Percentiles rank a stretch among this genome's conserved stretches.
Conservation (phyloP, 1,284 basidiomycete genomes). For the Phylloboletellus chloephorus region DNA sequence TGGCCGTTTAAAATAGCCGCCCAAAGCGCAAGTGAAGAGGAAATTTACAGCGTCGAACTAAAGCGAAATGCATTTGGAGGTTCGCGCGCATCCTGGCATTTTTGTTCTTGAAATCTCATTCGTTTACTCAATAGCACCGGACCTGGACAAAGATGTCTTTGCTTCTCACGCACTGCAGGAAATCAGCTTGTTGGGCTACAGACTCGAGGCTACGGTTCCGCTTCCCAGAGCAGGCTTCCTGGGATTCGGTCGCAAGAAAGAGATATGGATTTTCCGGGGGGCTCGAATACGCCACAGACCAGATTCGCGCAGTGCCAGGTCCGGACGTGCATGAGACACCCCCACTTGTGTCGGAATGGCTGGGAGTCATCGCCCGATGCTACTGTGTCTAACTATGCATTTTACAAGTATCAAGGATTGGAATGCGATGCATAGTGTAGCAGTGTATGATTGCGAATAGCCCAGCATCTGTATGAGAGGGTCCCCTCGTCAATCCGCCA, state of each 20-base stretch:
- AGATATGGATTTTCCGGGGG: slow-evolving; percentile 46
- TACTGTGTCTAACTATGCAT: slow-evolving; percentile 1
- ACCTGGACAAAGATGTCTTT: slow-evolving; percentile 39
- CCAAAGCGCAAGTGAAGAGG: slow-evolving; percentile 44
- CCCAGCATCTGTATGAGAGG: not conserved
- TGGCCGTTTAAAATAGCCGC: slow-evolving; percentile 48
- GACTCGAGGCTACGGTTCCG: slow-evolving; percentile 43
- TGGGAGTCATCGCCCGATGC: not conserved
- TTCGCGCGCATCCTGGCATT: slow-evolving; percentile 28
- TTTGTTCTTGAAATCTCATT: slow-evolving; percentile 14
- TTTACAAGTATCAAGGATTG: slow-evolving; percentile 15
- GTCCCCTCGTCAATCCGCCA: slow-evolving; percentile 23
- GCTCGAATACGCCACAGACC: slow-evolving; percentile 27
- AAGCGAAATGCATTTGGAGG: slow-evolving; percentile 38
- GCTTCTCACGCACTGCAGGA: slow-evolving; percentile 40
- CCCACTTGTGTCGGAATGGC: not conserved
- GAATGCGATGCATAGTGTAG: slow-evolving; percentile 5
- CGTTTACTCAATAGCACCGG: slow-evolving; percentile 26
- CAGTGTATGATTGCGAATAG: not conserved
- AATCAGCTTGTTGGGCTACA: slow-evolving; percentile 38
- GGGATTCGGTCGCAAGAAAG: slow-evolving; percentile 39
- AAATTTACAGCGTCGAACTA: slow-evolving; percentile 47
- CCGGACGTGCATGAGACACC: slow-evolving; percentile 21
- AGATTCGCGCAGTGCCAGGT: slow-evolving; percentile 27
- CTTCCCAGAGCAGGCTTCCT: slow-evolving; percentile 39